phyloP scores from a whole-genome alignment of 2,329 filamentous ascomycete species.

The Zarea fungicola region DNA sequence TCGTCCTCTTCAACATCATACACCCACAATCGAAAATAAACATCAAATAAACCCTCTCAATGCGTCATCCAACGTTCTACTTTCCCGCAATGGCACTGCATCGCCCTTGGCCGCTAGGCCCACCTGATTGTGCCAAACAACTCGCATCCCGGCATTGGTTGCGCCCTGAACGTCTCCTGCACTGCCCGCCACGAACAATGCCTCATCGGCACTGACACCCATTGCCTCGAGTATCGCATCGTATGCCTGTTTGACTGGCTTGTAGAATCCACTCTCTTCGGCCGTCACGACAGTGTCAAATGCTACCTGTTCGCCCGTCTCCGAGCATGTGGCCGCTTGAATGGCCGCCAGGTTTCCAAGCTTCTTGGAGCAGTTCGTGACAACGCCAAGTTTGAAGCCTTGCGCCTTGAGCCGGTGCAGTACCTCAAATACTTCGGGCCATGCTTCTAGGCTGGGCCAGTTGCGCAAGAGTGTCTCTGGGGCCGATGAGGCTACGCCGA shows the following conservation, averaged over 20 bases:
- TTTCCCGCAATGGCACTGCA: conserved; percentile 20
- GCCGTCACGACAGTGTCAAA: conserved; percentile 33
- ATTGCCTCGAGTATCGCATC: conserved; percentile 24
- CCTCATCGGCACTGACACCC: conserved; percentile 22
- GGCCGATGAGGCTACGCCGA: conserved; percentile 24
- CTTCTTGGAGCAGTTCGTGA: conserved; percentile 33
- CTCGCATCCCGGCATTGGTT: conserved; percentile 31
- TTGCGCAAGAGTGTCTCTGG: conserved; percentile 22
- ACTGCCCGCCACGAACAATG: conserved; percentile 34
- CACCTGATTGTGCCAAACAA: conserved; percentile 34
- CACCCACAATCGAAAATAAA: background rate
- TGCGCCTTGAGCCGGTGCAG: conserved; percentile 19
- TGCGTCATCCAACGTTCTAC: conserved; percentile 19
- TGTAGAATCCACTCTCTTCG: conserved; percentile 36
- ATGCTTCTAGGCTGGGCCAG: conserved; percentile 24
- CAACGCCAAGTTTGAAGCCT: conserved; percentile 30
- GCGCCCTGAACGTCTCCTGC: conserved; percentile 35
- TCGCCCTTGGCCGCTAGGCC: conserved; percentile 24
- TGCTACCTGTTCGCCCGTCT: conserved; percentile 1
- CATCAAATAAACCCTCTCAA: conserved; percentile 14
- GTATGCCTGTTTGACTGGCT: conserved; percentile 31
- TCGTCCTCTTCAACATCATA: too few species aligned
- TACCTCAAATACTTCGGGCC: conserved; percentile 19
- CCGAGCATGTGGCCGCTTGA: conserved; percentile 4
- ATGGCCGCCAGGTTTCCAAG: conserved; percentile 23